These are phyloP conservation scores for Lathyrus tuberosus DNA, from an alignment of 306 rosid genomes.

Conservation along the genomic window DNA sequence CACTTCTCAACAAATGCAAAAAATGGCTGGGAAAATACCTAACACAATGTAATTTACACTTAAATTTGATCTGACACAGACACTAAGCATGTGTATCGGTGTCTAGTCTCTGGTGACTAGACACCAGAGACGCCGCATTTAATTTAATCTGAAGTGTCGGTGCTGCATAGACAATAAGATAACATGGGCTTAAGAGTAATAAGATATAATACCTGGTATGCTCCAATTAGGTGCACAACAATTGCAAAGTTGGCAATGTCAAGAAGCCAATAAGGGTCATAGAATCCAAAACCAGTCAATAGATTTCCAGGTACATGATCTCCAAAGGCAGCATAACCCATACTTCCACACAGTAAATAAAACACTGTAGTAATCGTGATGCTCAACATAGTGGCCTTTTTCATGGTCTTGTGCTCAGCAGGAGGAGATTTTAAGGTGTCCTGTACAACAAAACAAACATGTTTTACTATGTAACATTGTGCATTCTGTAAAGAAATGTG, in stretches of 20 bases:
- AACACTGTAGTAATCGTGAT: slow-evolving; percentile 57
- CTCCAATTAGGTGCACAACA: slow-evolving; percentile 74
- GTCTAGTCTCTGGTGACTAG: neutral
- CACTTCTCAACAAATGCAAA: slow-evolving; percentile 79
- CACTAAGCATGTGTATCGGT: too few relatives aligned
- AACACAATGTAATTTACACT: neutral
- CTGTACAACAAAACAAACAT: slow-evolving; percentile 45
- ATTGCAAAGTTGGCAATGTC: slow-evolving; percentile 75
- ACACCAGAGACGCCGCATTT: neutral
- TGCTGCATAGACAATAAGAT: neutral
- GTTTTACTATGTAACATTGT: neutral
- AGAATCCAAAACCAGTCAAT: slow-evolving; percentile 80
- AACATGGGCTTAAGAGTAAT: neutral
- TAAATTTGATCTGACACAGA: neutral
- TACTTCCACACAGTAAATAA: slow-evolving; percentile 70
- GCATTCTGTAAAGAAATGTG: neutral
- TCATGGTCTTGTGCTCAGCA: slow-evolving; percentile 74
- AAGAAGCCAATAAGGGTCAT: slow-evolving; percentile 75
- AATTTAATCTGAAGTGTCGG: neutral
- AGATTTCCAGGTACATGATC: slow-evolving; percentile 71
- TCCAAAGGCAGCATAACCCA: slow-evolving; percentile 85
- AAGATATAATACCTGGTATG: slow-evolving; percentile 60
- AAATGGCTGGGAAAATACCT: slow-evolving; percentile 70
- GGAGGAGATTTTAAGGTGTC: slow-evolving; percentile 77
- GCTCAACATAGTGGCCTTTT: slow-evolving; percentile 63